Conservation (phyloP, 1,139 yeast genomes). For the Casaregolazyma lundiana region DNA sequence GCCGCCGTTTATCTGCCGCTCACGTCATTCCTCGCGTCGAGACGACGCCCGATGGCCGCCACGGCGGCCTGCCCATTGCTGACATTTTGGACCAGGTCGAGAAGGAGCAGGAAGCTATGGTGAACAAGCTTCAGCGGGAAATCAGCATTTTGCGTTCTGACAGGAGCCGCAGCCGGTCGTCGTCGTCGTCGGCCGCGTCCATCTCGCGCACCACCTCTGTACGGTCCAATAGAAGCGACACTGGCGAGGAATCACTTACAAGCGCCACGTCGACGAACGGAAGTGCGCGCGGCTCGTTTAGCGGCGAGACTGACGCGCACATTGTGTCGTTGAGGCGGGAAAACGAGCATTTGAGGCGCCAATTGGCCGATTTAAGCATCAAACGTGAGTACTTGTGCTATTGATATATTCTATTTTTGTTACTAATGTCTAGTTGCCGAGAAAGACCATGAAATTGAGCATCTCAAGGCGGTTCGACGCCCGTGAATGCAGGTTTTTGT, state of each 20-base stretch:
- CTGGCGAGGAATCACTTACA: constrained; percentile 19
- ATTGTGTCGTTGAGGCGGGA: constrained; percentile 28
- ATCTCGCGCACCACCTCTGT: constrained; percentile 30
- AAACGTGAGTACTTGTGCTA: constrained; percentile 20
- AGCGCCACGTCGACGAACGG: constrained; percentile 17
- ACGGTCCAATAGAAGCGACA: constrained; percentile 26
- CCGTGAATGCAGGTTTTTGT: neutral
- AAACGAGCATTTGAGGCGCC: constrained; percentile 31
- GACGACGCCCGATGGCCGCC: neutral
- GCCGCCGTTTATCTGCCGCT: neutral
- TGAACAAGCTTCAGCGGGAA: constrained; percentile 36
- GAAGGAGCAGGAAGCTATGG: constrained; percentile 37
- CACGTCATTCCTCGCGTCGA: neutral
- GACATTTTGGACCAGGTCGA: constrained; percentile 31
- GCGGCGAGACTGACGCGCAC: constrained; percentile 22
- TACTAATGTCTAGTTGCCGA: constrained; percentile 24
- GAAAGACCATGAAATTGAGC: constrained; percentile 30
- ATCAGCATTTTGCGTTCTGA: constrained; percentile 29
- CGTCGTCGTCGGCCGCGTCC: constrained; percentile 30
- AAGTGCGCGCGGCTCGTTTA: constrained; percentile 21
- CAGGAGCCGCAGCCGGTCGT: constrained; percentile 29
- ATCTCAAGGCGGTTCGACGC: constrained; percentile 11
- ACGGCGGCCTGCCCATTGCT: constrained; percentile 11
- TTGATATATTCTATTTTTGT: neutral
- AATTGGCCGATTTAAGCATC: constrained; percentile 31